A percentile compares a stretch with the other conserved stretches of the same genome.
Conservation (phyloP, 306 rosid species). For the Carpinus fangiana region DNA sequence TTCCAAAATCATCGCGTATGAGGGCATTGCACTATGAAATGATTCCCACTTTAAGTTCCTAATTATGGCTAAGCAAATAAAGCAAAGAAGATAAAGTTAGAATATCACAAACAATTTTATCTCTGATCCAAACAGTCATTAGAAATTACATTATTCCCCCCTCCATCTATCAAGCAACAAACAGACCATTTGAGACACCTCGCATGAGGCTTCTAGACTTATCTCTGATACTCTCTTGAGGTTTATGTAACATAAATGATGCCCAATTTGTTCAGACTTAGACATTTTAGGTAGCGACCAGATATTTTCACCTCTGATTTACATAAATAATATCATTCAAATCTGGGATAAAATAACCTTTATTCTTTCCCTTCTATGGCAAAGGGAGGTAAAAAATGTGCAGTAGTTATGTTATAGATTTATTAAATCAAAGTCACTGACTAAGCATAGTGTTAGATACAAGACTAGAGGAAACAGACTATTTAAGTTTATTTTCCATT, state of each 20-base stretch:
- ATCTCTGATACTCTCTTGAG: conserved; percentile 15
- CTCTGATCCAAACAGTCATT: conserved; percentile 8
- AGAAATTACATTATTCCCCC: neutral
- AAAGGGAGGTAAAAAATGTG: conserved; percentile 14
- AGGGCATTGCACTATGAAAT: neutral
- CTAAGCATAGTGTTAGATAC: conserved; percentile 6
- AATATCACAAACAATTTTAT: neutral
- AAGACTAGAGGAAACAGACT: conserved; percentile 1
- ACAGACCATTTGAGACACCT: conserved; percentile 14
- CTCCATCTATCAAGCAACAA: neutral
- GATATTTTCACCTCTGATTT: conserved; percentile 16
- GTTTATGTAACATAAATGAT: neutral
- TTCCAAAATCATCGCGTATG: neutral
- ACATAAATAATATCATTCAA: conserved; percentile 19
- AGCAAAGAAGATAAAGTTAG: neutral
- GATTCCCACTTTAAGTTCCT: neutral
- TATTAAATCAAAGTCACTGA: conserved; percentile 16
- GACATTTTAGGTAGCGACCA: conserved; percentile 7
- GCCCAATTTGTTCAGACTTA: conserved; percentile 12
- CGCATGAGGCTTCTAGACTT: conserved; percentile 16
- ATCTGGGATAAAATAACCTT: neutral
- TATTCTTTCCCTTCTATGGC: conserved; percentile 4
- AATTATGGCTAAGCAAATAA: neutral
- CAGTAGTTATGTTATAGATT: conserved; percentile 5
- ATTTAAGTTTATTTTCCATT: neutral